Conservation (phyloP, 1,284 basidiomycete species). For the Lentinula novae-zelandiae region DNA sequence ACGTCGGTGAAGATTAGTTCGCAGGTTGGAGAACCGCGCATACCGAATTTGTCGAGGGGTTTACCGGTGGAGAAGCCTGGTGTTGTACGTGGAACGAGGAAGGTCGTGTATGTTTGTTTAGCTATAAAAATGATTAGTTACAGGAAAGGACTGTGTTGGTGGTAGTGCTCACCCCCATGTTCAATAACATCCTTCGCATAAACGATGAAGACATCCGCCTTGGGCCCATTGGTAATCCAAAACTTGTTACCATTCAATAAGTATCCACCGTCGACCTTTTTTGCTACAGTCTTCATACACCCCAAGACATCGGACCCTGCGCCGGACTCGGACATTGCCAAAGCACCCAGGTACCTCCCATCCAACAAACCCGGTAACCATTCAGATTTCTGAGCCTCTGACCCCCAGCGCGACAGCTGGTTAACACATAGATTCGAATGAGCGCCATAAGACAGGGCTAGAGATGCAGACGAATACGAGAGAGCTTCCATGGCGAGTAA, state of each 20-base stretch:
- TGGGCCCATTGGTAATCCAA: slow-evolving; percentile 96
- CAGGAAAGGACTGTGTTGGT: neutral
- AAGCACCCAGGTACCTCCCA: slow-evolving; percentile 82
- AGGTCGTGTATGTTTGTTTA: slow-evolving; percentile 54
- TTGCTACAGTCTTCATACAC: slow-evolving; percentile 82
- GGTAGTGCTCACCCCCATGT: slow-evolving; percentile 35
- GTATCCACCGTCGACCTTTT: slow-evolving; percentile 74
- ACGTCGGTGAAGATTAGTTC: slow-evolving; percentile 82
- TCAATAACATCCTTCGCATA: slow-evolving; percentile 88
- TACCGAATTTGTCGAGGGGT: slow-evolving; percentile 94
- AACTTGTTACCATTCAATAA: slow-evolving; percentile 88
- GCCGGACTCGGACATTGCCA: slow-evolving; percentile 93
- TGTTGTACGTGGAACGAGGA: slow-evolving; percentile 82
- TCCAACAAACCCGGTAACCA: slow-evolving; percentile 84
- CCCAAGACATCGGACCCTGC: slow-evolving; percentile 87
- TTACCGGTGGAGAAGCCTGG: slow-evolving; percentile 87
- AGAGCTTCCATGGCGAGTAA: slow-evolving; percentile 92
- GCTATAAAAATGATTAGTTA: neutral
- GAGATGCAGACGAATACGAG: slow-evolving; percentile 84
- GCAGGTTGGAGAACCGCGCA: slow-evolving; percentile 94
- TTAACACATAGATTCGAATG: slow-evolving; percentile 92
- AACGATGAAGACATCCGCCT: slow-evolving; percentile 86
- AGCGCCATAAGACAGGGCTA: slow-evolving; percentile 91
- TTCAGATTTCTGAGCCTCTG: slow-evolving; percentile 79
- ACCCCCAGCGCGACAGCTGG: slow-evolving; percentile 88